These are phyloP conservation scores for Aspergillus cristatus DNA, from an alignment of 495 filamentous ascomycete genomes.

Conservation along the genomic window DNA sequence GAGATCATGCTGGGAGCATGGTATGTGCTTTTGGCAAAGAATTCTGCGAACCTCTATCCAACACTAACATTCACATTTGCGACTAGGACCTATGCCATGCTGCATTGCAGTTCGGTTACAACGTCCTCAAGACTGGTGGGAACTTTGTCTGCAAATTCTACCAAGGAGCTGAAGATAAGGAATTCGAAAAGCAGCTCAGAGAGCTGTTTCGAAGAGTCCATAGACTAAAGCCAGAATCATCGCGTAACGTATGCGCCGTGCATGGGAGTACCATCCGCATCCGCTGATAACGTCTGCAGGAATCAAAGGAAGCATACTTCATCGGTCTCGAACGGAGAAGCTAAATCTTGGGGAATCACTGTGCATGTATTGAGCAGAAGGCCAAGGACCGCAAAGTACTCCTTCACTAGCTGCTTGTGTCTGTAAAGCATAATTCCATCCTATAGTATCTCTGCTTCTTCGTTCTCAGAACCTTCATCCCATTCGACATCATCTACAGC, in stretches of 20 bases:
- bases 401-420: too few relatives aligned
- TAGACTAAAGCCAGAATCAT: slow-evolving; percentile 82
- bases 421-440: too few relatives aligned
- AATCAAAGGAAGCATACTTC: slow-evolving; percentile 85
- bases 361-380: neutral
- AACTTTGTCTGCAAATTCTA: slow-evolving; percentile 98
- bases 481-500: slow-evolving; percentile 50
- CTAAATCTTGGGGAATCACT: slow-evolving; percentile 6
- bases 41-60: neutral
- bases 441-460: slow-evolving; percentile 25
- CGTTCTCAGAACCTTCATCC: slow-evolving; percentile 49
- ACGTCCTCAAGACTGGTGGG: slow-evolving; percentile 72
- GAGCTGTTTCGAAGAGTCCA: slow-evolving; percentile 69
- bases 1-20: slow-evolving; percentile 93
- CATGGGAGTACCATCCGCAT: neutral
- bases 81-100: slow-evolving; percentile 77
- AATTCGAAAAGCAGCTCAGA: slow-evolving; percentile 60
- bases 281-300: slow-evolving; percentile 42
- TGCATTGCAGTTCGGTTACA: slow-evolving; percentile 71
- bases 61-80: slow-evolving; percentile 51
- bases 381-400: neutral
- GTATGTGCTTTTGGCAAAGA: slow-evolving; percentile 39
- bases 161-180: slow-evolving; percentile 76
- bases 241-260: slow-evolving; percentile 58
- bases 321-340: slow-evolving; percentile 55